Base-by-base conservation (phyloP, 2,329 filamentous ascomycete genomes). In the Colletotrichum spaethianum region DNA sequence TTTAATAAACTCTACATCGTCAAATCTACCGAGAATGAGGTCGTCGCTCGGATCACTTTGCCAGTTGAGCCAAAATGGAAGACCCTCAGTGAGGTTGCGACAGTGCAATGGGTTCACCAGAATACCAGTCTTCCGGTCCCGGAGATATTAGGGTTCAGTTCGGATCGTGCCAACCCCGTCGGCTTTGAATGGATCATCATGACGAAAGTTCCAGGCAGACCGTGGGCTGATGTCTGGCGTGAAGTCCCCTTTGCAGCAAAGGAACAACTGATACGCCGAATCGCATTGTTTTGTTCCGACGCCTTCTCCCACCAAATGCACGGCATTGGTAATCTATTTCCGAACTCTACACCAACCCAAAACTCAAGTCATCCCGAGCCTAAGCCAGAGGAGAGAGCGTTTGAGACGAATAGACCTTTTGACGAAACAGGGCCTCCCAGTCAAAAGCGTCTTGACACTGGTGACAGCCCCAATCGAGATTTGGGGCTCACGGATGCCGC, bases 131-230 rank as follows among this genome's bases (percentile, higher is more conserved):
- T 84, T 1, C 82, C 80, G 0, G 77, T 83, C 4, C 78, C 83
- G 0, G 57, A 74, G 3, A 76, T 84, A 2, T 59, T 82, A 28
- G 77, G 74, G 68, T 84, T 14, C 64, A 78, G 81, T 23, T 75
- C 79, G 31, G 78, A 71, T 11, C 71, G 59, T 12, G 60, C 78
- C 4, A 84, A 83, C 38, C 74, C 78, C 20, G 76, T 84, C 26
- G 82, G 80, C 0, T 82, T 80, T 36, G 82, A 84, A 75, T 85
- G 82, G 82, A 84, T 84, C 9, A 61, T 84, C 18, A 82, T 84
- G 79, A 75, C 78, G 5, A 73, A 74, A 16, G 67, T 82, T 63
- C 66, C 64, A 2, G 81, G 80, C 0, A 74, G 46, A 23, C 73
- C 78, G 68, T n/a, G 78, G 85, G 73, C 56, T 78, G 0, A 75